Percentiles rank a stretch among this genome's conserved stretches.
These are phyloP conservation scores for Cardamine chenopodiifolia DNA, from an alignment of 345 rosid genomes.

Conservation along the genomic window DNA sequence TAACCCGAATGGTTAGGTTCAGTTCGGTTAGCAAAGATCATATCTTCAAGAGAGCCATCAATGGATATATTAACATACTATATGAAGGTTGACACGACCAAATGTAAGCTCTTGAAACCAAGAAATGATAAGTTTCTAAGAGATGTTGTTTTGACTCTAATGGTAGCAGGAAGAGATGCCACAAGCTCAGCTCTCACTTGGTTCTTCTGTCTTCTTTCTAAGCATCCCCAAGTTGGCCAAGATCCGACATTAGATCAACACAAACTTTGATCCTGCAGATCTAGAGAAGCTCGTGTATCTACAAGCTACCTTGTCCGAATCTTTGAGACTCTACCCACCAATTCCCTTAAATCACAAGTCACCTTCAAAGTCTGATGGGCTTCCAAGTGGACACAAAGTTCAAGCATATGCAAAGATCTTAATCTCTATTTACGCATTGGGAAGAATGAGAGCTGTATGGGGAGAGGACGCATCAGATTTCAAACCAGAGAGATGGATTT, in stretches of 20 bases:
- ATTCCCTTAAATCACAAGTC: slow-evolving; percentile 28
- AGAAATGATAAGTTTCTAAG: no score
- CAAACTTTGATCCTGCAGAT: slow-evolving; percentile 27
- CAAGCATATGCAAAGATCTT: slow-evolving; percentile 8
- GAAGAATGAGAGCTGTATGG: slow-evolving; percentile 52
- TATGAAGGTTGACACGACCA: no score
- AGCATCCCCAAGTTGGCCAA: no score
- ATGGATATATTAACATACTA: no score
- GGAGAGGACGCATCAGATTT: slow-evolving; percentile 48
- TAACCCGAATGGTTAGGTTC: neutral
- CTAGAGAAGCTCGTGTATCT: slow-evolving; percentile 46
- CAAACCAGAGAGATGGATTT: slow-evolving; percentile 52
- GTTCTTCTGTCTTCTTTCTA: no score
- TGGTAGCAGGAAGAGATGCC: no score
- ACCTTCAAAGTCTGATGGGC: slow-evolving; percentile 12
- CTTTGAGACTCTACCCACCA: slow-evolving; percentile 45
- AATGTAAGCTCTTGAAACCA: no score
- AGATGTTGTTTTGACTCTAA: no score
- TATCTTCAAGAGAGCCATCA: slow-evolving; percentile 10
- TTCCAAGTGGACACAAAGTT: slow-evolving; percentile 47
- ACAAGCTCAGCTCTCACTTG: no score
- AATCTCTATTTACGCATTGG: slow-evolving; percentile 24
- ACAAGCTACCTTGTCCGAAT: slow-evolving; percentile 33
- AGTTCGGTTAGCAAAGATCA: neutral
- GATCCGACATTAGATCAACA: slow-evolving; percentile 22